Percentiles rank a stretch among this genome's conserved stretches.
Conservation (phyloP, 2,329 filamentous ascomycete genomes). For the Cladophialophora yegresii region DNA sequence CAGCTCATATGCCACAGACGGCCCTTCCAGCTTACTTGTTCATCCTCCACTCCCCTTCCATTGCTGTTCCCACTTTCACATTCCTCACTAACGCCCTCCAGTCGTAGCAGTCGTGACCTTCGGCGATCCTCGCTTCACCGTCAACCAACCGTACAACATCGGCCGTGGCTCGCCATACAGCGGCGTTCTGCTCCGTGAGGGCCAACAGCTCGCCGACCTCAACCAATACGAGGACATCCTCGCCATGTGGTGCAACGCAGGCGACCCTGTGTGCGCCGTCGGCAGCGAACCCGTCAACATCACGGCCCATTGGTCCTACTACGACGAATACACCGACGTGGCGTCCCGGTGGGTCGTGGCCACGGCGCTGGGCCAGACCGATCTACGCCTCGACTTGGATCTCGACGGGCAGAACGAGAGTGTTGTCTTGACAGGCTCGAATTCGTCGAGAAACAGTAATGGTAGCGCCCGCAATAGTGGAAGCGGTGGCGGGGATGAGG, state of each 20-base stretch:
- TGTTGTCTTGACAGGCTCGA: slow-evolving; percentile 12
- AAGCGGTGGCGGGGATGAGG: slow-evolving; percentile 9
- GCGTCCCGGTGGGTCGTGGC: slow-evolving; percentile 24
- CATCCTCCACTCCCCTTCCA: not conserved
- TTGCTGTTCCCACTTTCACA: not conserved
- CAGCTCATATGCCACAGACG: too few relatives aligned
- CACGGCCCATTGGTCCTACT: slow-evolving; percentile 27
- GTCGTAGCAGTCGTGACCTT: slow-evolving; percentile 24
- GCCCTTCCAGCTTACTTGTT: not conserved
- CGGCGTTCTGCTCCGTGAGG: slow-evolving; percentile 16
- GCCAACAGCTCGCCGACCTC: slow-evolving; percentile 23
- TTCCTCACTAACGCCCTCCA: slow-evolving; percentile 12
- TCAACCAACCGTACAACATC: slow-evolving; percentile 26
- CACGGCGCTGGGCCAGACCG: slow-evolving; percentile 16
- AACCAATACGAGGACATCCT: slow-evolving; percentile 22
- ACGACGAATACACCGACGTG: slow-evolving; percentile 22
- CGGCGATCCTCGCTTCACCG: slow-evolving; percentile 22
- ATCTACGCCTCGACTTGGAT: slow-evolving; percentile 16
- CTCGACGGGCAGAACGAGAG: slow-evolving; percentile 17
- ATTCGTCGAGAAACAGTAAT: not conserved
- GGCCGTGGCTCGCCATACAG: slow-evolving; percentile 19
- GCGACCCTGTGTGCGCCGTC: slow-evolving; percentile 28
- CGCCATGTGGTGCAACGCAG: slow-evolving; percentile 22
- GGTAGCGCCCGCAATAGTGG: not conserved
- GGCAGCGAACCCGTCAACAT: slow-evolving; percentile 24